A percentile compares a stretch with the other conserved stretches of the same genome.
Conservation (phyloP, 2,329 filamentous ascomycete genomes). For the Parascedosporium putredinis region DNA sequence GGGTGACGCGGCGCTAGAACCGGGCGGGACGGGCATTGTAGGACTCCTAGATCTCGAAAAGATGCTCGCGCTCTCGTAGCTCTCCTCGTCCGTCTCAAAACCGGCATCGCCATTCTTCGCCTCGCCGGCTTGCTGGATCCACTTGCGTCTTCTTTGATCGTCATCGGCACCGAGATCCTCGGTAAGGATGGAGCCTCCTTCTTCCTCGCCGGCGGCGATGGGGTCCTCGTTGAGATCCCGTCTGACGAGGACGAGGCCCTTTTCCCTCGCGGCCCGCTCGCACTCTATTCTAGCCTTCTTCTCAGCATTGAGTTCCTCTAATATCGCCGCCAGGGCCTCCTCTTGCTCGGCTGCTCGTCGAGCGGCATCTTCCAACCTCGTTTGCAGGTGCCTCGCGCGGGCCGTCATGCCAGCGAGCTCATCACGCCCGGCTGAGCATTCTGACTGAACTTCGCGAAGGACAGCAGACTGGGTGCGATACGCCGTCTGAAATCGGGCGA, state of each 20-base stretch:
- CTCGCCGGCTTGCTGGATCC: conserved; percentile 24
- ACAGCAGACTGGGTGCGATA: conserved; percentile 43
- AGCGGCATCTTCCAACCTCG: conserved; percentile 51
- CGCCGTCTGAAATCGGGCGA: conserved; percentile 46
- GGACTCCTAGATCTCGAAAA: conserved; percentile 53
- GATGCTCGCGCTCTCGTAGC: conserved; percentile 41
- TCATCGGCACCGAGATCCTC: conserved; percentile 46
- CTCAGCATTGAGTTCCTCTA: conserved; percentile 41
- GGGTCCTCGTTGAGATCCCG: not conserved
- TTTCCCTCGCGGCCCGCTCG: conserved; percentile 21
- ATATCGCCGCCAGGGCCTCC: conserved; percentile 34
- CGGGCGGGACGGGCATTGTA: conserved; percentile 20
- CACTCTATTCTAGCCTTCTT: conserved; percentile 31
- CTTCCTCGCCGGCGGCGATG: not conserved
- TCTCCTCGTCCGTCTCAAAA: conserved; percentile 43
- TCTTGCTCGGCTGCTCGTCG: conserved; percentile 43
- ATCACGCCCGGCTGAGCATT: conserved; percentile 42
- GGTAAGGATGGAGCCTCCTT: conserved; percentile 31
- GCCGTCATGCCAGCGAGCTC: conserved; percentile 46
- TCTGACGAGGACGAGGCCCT: conserved; percentile 17
- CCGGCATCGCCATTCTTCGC: conserved; percentile 29
- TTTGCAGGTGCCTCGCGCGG: conserved; percentile 41
- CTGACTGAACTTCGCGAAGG: conserved; percentile 39
- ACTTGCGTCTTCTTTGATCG: conserved; percentile 30
- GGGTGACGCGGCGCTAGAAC: not conserved